Evolutionary conservation across 2,329 filamentous ascomycete genomes (phyloP).

Genomic region (Neofusicoccum parvum): DNA sequence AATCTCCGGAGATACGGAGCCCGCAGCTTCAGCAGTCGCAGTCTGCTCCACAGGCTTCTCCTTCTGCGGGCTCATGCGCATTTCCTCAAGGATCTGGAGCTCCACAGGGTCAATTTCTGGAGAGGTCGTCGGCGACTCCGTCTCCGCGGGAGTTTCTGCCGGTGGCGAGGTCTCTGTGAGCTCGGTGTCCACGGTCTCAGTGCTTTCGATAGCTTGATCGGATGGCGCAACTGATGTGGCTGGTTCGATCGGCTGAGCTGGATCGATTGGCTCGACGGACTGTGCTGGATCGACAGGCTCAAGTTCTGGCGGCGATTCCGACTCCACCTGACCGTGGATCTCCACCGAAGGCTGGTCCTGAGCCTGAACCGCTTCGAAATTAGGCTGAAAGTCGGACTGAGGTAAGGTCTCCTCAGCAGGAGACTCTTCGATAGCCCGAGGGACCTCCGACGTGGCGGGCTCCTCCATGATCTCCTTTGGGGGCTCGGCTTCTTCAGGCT

Average conservation of each 20-base stretch:
- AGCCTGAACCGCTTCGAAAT: not conserved
- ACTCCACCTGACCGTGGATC: not conserved
- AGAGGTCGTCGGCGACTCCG: not conserved
- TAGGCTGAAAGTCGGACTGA: not conserved
- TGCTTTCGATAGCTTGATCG: not conserved
- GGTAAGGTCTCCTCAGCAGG: not conserved
- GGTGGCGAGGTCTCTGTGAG: not conserved
- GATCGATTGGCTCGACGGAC: not conserved
- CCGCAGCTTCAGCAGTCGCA: not conserved
- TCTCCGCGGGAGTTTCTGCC: not conserved
- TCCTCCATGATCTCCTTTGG: not conserved
- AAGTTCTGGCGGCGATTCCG: not conserved
- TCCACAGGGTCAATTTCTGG: slow-evolving; percentile 7
- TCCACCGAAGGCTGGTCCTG: not conserved
- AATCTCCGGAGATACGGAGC: not conserved
- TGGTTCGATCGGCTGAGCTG: not conserved
- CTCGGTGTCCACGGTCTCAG: not conserved
- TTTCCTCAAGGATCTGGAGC: slow-evolving; percentile 8
- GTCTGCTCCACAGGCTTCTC: slow-evolving; percentile 25
- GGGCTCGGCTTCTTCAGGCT: not conserved
- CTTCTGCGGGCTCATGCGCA: not conserved
- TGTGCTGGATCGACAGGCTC: not conserved
- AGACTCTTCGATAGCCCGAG: not conserved
- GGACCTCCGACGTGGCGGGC: not conserved
- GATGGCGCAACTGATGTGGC: not conserved